phyloP scores from a whole-genome alignment of 352 stramenopile genomes.

The Pythium biforme region DNA sequence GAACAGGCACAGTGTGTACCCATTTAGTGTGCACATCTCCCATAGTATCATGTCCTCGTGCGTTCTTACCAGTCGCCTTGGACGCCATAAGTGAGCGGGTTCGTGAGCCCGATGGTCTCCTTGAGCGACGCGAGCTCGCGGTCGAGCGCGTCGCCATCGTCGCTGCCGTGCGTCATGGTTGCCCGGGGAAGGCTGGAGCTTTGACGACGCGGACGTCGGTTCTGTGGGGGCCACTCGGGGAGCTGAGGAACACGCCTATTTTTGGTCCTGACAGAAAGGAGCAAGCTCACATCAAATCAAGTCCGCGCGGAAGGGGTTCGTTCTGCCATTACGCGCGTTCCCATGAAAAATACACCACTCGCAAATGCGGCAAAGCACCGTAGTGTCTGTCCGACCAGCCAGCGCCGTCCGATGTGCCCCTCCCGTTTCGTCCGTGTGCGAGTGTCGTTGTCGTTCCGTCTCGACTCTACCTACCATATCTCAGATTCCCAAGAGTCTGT shows the following conservation, averaged over 20 bases:
- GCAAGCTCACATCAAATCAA: background rate
- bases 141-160: slow-evolving; percentile 50
- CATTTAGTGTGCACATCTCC: background rate
- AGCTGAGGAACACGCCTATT: slow-evolving; percentile 15
- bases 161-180: slow-evolving; percentile 12
- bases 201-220: too few species aligned
- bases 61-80: slow-evolving; percentile 68
- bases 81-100: slow-evolving; percentile 74
- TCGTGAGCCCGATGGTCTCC: slow-evolving; percentile 75
- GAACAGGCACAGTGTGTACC: background rate
- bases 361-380: background rate
- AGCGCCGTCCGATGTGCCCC: too few species aligned
- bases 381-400: background rate
- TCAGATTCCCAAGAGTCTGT: too few species aligned
- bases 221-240: background rate
- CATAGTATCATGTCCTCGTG: too few species aligned
- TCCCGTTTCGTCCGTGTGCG: too few species aligned
- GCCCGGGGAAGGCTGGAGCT: background rate
- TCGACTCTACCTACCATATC: slow-evolving; percentile 15
- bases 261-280: slow-evolving; percentile 4
- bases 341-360: slow-evolving; percentile 12
- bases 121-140: slow-evolving; percentile 64
- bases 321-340: slow-evolving; percentile 7
- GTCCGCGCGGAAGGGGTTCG: background rate
- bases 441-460: too few species aligned